Evolutionary conservation across 441 rosid species (phyloP).

Genomic region (Eutrema salsugineum): DNA sequence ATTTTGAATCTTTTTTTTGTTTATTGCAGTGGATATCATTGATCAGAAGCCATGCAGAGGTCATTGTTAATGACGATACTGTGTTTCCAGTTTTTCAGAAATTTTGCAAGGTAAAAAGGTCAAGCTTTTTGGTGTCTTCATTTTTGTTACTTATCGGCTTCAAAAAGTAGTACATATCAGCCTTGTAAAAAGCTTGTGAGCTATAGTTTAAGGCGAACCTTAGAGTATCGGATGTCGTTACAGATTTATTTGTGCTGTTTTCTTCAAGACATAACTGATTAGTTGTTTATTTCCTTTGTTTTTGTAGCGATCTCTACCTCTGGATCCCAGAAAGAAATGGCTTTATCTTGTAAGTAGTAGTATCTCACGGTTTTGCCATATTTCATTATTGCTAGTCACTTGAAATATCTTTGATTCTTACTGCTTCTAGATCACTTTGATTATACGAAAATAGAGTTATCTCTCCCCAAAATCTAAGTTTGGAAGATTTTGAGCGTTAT

Average conservation of each 20-base stretch:
- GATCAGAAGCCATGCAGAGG: slow-evolving; percentile 79
- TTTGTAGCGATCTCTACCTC: slow-evolving; percentile 70
- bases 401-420: neutral
- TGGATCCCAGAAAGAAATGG: slow-evolving; percentile 56
- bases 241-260: neutral
- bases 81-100: slow-evolving; percentile 69
- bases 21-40: slow-evolving; percentile 74
- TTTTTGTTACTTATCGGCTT: neutral
- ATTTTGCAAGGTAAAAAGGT: slow-evolving; percentile 67
- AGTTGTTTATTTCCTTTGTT: neutral
- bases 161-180: neutral
- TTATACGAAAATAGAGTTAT: neutral
- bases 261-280: neutral
- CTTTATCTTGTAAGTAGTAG: slow-evolving; percentile 60
- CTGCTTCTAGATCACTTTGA: neutral
- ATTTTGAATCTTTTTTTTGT: slow-evolving; percentile 19
- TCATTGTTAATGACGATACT: slow-evolving; percentile 65
- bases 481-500: neutral
- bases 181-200: neutral
- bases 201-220: neutral
- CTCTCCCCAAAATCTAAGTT: neutral
- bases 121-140: neutral
- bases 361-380: neutral
- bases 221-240: neutral
- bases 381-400: neutral